Conservation (phyloP, 2,329 filamentous ascomycete species). For the Colletotrichum costaricense region DNA sequence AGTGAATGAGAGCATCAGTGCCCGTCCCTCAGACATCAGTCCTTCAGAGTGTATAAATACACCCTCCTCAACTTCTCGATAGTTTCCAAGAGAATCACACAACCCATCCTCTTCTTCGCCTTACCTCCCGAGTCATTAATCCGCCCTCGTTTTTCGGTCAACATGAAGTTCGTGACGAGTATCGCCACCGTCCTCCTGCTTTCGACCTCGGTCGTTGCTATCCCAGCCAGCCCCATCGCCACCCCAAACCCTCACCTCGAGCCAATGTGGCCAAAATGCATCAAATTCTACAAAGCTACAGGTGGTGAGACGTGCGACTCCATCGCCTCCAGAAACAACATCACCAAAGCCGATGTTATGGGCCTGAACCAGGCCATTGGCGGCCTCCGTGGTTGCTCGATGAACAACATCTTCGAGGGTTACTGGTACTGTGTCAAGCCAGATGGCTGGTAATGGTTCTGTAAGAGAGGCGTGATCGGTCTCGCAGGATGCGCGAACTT, state of each 20-base stretch:
- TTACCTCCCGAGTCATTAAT: not conserved
- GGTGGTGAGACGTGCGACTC: conserved; percentile 31
- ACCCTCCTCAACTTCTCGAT: not conserved
- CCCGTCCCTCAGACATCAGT: too few species aligned
- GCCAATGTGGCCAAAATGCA: conserved; percentile 7
- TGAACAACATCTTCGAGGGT: conserved; percentile 8
- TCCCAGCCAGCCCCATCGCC: not conserved
- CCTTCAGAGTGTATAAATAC: not conserved
- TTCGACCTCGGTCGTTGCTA: not conserved
- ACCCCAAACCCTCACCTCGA: not conserved
- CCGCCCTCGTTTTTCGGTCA: not conserved
- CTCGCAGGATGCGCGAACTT: not conserved
- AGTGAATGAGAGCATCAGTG: not conserved
- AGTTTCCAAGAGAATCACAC: not conserved
- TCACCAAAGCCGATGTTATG: conserved; percentile 41
- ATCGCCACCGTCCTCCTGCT: not conserved
- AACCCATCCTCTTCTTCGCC: not conserved
- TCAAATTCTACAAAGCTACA: conserved; percentile 17
- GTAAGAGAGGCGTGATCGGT: not conserved
- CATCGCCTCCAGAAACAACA: conserved; percentile 41
- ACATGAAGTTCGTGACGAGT: not conserved
- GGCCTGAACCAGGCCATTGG: conserved; percentile 38
- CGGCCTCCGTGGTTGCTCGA: conserved; percentile 5
- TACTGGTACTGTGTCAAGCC: conserved; percentile 40
- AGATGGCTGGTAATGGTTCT: not conserved